Conservation (phyloP, 2,329 filamentous ascomycete species). For the Aspergillus brunneoviolaceus region DNA sequence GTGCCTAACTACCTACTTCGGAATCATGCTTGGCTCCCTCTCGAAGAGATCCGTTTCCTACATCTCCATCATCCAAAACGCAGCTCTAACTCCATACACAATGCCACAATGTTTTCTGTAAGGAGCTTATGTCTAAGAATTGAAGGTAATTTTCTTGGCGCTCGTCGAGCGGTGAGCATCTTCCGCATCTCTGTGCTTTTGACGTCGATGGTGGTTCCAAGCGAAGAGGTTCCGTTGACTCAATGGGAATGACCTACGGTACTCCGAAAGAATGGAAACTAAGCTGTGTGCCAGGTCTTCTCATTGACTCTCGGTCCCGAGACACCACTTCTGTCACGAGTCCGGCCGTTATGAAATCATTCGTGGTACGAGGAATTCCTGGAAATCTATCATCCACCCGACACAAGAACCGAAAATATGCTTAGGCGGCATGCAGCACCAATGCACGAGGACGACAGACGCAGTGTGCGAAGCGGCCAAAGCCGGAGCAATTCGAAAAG, state of each 20-base stretch:
- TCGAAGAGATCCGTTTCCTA: background rate
- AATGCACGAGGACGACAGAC: background rate
- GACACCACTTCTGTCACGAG: background rate
- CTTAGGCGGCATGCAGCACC: background rate
- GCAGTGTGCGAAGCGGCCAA: background rate
- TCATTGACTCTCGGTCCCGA: no score
- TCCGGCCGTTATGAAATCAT: background rate
- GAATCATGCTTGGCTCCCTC: background rate
- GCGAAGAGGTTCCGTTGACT: no score
- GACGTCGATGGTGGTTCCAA: background rate
- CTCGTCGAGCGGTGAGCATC: background rate
- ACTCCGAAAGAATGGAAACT: no score
- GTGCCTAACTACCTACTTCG: no score
- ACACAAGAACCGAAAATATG: background rate
- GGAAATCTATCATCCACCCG: background rate
- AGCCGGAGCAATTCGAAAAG: background rate
- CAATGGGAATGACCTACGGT: no score
- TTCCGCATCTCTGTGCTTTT: background rate
- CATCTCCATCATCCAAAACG: background rate
- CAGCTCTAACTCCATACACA: background rate
- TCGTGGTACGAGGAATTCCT: background rate
- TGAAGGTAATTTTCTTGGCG: background rate
- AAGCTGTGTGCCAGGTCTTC: no score
- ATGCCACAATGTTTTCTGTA: background rate
- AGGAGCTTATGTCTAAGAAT: background rate